phyloP scores from a whole-genome alignment of 768 basidiomycete genomes.

The Chlorophyllum brunneum region DNA sequence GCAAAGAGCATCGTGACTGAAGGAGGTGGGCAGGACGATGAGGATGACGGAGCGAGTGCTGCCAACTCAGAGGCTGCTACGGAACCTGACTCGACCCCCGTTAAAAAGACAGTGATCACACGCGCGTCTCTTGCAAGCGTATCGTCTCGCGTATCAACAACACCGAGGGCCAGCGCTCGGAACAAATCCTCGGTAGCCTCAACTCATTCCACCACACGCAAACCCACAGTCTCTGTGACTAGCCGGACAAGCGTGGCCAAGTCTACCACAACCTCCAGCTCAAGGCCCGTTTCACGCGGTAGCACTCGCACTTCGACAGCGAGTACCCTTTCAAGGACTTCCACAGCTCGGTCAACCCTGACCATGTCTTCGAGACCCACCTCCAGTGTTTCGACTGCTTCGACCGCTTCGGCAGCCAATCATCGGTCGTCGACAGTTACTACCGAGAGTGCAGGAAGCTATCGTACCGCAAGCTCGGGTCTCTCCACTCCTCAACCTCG shows the following conservation, averaged over 20 bases:
- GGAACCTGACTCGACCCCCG: slow-evolving; percentile 8
- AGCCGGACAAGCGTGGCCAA: slow-evolving; percentile 12
- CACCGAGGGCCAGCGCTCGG: slow-evolving; percentile 13
- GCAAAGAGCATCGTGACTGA: not conserved
- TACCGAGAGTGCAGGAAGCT: slow-evolving; percentile 24
- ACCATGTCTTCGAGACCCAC: slow-evolving; percentile 16
- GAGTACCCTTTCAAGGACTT: slow-evolving; percentile 5
- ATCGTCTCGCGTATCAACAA: slow-evolving; percentile 14
- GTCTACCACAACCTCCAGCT: slow-evolving; percentile 4
- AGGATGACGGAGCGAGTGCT: slow-evolving; percentile 12
- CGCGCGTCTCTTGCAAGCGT: slow-evolving; percentile 24
- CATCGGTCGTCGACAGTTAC: slow-evolving; percentile 7
- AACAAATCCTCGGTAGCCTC: slow-evolving; percentile 32
- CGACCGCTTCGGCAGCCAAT: slow-evolving; percentile 3
- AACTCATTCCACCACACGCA: slow-evolving; percentile 29
- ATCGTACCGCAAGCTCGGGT: slow-evolving; percentile 40
- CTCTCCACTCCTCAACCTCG: slow-evolving; percentile 21
- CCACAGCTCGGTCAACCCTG: slow-evolving; percentile 12
- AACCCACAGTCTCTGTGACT: slow-evolving; percentile 13
- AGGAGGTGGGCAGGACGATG: slow-evolving; percentile 5
- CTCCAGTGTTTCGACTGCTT: slow-evolving; percentile 19
- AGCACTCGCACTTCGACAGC: slow-evolving; percentile 20
- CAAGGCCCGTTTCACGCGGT: slow-evolving; percentile 24
- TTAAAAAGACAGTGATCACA: slow-evolving; percentile 28
- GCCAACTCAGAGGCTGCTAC: slow-evolving; percentile 14